Base-by-base conservation (phyloP, 768 basidiomycete species). In the Termitomyces sp. region DNA sequence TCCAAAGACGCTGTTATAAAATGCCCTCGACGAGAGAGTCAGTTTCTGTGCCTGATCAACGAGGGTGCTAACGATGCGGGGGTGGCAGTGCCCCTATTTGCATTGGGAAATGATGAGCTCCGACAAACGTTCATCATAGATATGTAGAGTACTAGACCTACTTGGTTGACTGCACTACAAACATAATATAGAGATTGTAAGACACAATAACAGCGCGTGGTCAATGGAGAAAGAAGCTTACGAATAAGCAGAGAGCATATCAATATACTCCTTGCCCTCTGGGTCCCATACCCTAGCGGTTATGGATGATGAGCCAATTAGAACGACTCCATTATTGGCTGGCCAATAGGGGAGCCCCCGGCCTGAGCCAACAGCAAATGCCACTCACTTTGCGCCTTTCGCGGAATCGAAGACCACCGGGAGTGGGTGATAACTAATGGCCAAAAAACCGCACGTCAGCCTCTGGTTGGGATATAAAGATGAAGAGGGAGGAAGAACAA, bases 171-270 rank as follows among this genome's bases (percentile, higher is more conserved):
- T 43, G 91, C 91, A 31, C 91, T 93, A 63, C 26, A 50, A 42
- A 1, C 12, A n/a, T 15, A 23, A 23, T 42, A 50, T 14, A 55
- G 41, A 33, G 37, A 21, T 38, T 41, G 52, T 59, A 51, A 62
- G 52, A 45, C 8, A 48, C 59, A 43, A 54, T 30, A 41, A 50
- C 54, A 48, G 12, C 4, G 30, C 9, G 19, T 11, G 10, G 19
- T 35, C 58, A 19, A 54, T 51, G 45, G 48, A 59, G 35, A 17
- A 64, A 31, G 52, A 53, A 43, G 68, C 87, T 75, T 69, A 95
- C 91, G 92, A 95, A 75, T 98, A 98, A 30, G 97, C 97, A 45
- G 92, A 91, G 19, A 99, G 79, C 91, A 98, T 97, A 67, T 99
- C 97, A 60, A 98, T 94, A 73, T 97, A 99, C 67, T 94, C 89